These are phyloP conservation scores for Pilatotrama ljubarskyi DNA, from an alignment of 768 basidiomycete genomes.

Conservation along the genomic window DNA sequence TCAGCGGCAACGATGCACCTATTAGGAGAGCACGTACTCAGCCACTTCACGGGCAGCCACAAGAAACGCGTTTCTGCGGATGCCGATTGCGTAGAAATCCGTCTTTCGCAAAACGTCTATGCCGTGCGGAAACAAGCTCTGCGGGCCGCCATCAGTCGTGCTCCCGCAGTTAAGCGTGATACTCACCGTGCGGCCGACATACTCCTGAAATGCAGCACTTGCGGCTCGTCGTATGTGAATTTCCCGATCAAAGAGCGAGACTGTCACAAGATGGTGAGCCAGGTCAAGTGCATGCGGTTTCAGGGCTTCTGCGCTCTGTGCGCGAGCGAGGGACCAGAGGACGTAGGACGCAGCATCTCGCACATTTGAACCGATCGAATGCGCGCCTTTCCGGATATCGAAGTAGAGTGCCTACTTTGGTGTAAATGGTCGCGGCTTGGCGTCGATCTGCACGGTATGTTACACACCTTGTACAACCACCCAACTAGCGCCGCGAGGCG, in stretches of 20 bases:
- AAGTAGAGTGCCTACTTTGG: slow-evolving; percentile 77
- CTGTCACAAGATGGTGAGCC: slow-evolving; percentile 70
- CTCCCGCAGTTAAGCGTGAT: not conserved
- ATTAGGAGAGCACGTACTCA: slow-evolving; percentile 52
- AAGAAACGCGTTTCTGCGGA: slow-evolving; percentile 82
- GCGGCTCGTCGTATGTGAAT: slow-evolving; percentile 93
- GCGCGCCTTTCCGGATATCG: slow-evolving; percentile 87
- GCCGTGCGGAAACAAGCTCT: slow-evolving; percentile 92
- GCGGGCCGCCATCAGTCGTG: not conserved
- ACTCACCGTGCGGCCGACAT: slow-evolving; percentile 89
- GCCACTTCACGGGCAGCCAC: slow-evolving; percentile 85
- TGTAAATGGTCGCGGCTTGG: not conserved
- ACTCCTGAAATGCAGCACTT: slow-evolving; percentile 97
- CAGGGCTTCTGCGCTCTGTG: slow-evolving; percentile 60
- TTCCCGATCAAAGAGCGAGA: slow-evolving; percentile 90
- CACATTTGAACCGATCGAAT: slow-evolving; percentile 92
- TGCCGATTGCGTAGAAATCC: slow-evolving; percentile 93
- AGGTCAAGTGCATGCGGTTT: slow-evolving; percentile 62
- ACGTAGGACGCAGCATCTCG: slow-evolving; percentile 95
- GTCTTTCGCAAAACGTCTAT: slow-evolving; percentile 90
- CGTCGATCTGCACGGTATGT: not conserved
- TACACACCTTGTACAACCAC: slow-evolving; percentile 77
- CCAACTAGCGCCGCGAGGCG: slow-evolving; percentile 64
- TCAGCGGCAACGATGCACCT: not conserved
- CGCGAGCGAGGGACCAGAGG: slow-evolving; percentile 90